Evolutionary conservation across 2,329 filamentous ascomycete genomes (phyloP), one percentile per base, ranked within the genome.

Genomic region (Aspergillus fructus): DNA sequence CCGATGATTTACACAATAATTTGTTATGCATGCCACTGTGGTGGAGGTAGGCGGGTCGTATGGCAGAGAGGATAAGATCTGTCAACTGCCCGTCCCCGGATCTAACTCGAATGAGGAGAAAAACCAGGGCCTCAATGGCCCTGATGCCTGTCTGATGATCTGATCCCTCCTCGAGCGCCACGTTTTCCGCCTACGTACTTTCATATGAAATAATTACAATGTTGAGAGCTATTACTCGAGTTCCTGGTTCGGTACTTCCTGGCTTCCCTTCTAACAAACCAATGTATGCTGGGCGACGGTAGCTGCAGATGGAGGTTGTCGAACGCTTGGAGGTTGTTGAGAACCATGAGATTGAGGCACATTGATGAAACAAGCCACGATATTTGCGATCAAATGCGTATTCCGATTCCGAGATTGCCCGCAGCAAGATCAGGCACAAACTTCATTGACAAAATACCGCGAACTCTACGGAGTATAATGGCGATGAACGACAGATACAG

Each of bases 21-120:
- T 47, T 53, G 11, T 46, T 41, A 37, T 50, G 46, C 34, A 46
- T 50, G 46, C 19, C 39, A 54, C 33, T 19, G 47, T 45, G 39
- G 43, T 53, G 46, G 51, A 53, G 50, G 55, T 15, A 42, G 27
- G 52, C 47, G 53, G 58, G 55, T 52, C 52, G 47, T 19, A 58
- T 58, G 52, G 46, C 40, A 49, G 37, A 30, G n/a, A 42, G 53
- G 59, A 68, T 68, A 57, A 54, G 69, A 70, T 67, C 68, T 71
- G 67, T 71, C 69, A 70, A 68, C 70, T 68, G 52, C 12, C 23
- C 45, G 49, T 53, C 60, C 51, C 51, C 49, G 46, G 60, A 62
- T 61, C 54, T 50, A 56, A 54, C 55, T 47, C 12, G 40, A 40
- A 54, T 8, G n/a, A 48, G 50, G 19, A 55, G 19, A 23, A 30